Percentiles rank a stretch among this genome's conserved stretches.
Conservation (phyloP, 345 rosid genomes). For the Gossypium turneri region DNA sequence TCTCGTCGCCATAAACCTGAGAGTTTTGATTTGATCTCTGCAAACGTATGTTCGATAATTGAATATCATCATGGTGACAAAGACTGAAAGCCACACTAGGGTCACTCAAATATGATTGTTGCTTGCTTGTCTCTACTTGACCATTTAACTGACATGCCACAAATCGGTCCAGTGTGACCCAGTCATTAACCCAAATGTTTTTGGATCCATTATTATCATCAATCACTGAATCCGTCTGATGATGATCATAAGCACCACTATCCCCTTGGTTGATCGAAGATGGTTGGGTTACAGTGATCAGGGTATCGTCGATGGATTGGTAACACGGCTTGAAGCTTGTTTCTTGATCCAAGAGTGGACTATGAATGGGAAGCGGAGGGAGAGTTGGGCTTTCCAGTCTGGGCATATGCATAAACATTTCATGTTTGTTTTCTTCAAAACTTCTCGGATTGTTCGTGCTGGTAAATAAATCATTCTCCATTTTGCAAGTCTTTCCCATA, state of each 20-base stretch:
- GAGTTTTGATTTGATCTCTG: slow-evolving; percentile 30
- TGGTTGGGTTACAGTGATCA: slow-evolving; percentile 20
- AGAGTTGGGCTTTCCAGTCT: slow-evolving; percentile 57
- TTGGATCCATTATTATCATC: slow-evolving; percentile 8
- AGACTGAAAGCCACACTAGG: slow-evolving; percentile 34
- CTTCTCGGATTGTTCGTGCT: slow-evolving; percentile 15
- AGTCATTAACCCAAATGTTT: slow-evolving; percentile 38
- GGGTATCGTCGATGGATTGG: slow-evolving; percentile 32
- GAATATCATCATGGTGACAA: slow-evolving; percentile 33
- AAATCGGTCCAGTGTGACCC: slow-evolving; percentile 76
- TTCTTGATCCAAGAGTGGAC: slow-evolving; percentile 22
- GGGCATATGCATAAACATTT: slow-evolving; percentile 65
- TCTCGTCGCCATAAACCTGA: slow-evolving; percentile 29
- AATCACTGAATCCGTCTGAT: neutral
- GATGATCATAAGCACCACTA: slow-evolving; percentile 11
- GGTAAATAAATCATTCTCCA: slow-evolving; percentile 37
- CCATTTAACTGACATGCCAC: slow-evolving; percentile 93
- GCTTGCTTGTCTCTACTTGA: slow-evolving; percentile 40
- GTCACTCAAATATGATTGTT: slow-evolving; percentile 37
- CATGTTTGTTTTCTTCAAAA: slow-evolving; percentile 22
- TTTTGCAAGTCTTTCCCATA: slow-evolving; percentile 64
- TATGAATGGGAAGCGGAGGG: slow-evolving; percentile 22
- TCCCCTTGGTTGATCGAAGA: slow-evolving; percentile 25
- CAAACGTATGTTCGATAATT: slow-evolving; percentile 34
- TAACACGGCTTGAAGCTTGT: neutral